Evolutionary conservation across 2,329 filamentous ascomycete species (phyloP).

Genomic region (Penicillium crustosum): DNA sequence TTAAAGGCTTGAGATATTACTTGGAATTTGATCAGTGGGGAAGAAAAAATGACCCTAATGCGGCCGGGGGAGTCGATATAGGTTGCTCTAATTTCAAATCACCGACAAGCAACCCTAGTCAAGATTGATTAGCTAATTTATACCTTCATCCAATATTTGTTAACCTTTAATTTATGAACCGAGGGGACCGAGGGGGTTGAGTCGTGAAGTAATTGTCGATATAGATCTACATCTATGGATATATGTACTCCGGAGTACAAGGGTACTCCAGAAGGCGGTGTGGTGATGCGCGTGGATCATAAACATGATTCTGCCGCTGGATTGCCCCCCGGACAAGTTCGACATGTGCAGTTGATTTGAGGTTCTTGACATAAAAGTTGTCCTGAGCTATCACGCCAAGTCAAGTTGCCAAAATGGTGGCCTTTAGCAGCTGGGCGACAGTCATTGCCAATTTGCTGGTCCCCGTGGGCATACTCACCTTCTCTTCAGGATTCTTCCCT

Average conservation of each 20-base stretch:
- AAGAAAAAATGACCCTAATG: not conserved
- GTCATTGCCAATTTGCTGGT: constrained; percentile 73
- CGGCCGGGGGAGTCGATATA: not conserved
- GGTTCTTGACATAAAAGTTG: not conserved
- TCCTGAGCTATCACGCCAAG: not conserved
- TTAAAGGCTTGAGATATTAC: not conserved
- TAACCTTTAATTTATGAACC: no score
- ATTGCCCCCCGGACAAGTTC: not conserved
- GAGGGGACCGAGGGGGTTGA: no score
- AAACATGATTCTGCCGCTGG: constrained; percentile 5
- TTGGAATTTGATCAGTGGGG: not conserved
- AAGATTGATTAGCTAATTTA: not conserved
- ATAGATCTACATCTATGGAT: no score
- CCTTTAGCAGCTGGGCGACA: constrained; percentile 45
- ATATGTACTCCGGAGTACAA: no score
- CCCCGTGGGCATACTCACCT: constrained; percentile 70
- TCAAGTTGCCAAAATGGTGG: constrained; percentile 21
- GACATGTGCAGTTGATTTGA: not conserved
- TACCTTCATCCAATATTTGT: not conserved
- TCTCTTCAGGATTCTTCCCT: constrained; percentile 92
- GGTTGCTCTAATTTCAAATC: not conserved
- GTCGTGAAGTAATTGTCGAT: no score
- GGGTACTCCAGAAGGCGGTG: constrained; percentile 3
- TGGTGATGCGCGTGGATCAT: constrained; percentile 2
- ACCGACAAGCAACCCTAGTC: not conserved